A percentile compares a stretch with the other conserved stretches of the same genome.
Conservation (phyloP, 305 asterid genomes). For the Fraxinus greggii region DNA sequence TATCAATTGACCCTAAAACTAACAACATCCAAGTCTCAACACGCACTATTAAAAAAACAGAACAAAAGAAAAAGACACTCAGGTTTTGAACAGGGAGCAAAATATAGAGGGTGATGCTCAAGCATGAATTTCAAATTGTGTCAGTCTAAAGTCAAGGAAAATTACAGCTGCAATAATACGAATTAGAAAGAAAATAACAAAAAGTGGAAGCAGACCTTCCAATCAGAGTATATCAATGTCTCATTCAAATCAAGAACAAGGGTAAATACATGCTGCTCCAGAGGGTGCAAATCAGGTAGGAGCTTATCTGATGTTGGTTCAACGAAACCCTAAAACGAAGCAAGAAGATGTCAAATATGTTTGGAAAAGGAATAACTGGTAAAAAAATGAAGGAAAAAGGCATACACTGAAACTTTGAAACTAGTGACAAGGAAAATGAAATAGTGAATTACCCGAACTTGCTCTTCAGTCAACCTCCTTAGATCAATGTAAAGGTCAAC, state of each 20-base stretch:
- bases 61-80: not conserved
- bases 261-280: slow-evolving; percentile 80
- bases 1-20: slow-evolving; percentile 4
- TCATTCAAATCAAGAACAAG: slow-evolving; percentile 88
- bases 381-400: slow-evolving; percentile 3
- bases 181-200: not conserved
- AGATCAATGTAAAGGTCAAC: slow-evolving; percentile 66
- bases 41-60: not conserved
- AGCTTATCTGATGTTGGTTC: slow-evolving; percentile 92
- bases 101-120: not conserved
- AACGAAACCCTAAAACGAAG: slow-evolving; percentile 63
- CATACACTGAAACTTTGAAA: not conserved
- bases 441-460: slow-evolving; percentile 54
- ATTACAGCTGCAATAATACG: not conserved
- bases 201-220: slow-evolving; percentile 60
- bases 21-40: not conserved
- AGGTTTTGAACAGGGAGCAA: not conserved
- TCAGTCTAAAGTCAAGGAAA: not conserved
- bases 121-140: not conserved
- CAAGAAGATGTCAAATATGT: slow-evolving; percentile 9
- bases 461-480: slow-evolving; percentile 76
- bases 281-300: slow-evolving; percentile 80
- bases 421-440: slow-evolving; percentile 13
- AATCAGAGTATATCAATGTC: slow-evolving; percentile 74
- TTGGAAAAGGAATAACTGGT: not conserved